Evolutionary conservation across 768 basidiomycete species (phyloP), one percentile per base, ranked within the genome.

Genomic region (Boletus rubroflammeus): DNA sequence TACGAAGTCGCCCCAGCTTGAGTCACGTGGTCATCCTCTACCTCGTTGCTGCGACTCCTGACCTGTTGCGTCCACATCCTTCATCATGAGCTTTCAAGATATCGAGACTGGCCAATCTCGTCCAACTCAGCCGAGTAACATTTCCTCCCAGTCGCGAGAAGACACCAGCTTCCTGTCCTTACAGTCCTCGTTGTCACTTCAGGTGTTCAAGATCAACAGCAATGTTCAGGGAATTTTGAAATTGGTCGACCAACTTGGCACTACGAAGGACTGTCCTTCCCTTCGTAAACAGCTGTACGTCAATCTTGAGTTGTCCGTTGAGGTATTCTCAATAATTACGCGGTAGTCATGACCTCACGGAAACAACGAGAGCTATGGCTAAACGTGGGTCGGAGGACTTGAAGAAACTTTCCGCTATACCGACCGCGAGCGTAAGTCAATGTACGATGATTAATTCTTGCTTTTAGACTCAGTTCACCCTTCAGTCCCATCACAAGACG

Each of bases 191-290:
- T 72, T 93, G 55, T 88, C 88, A 1, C 79, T 98, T 6, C 95
- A 98, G 70, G 92, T 96, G 54, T 98, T 98, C 86, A 98, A 98
- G 82, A 93, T 98, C 76, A 95, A 96, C 64, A 83, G 91, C 54
- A 99, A 99, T 72, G 93, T 98, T 3, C 92, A 96, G 65, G 96
- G 91, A 15, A 95, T 99, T 46, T 72, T 93, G 62, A 92, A 91
- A 72, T 80, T 94, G n/a, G 92, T 98, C n/a, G 94, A 98, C 66
- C 90, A 95, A 70, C 81, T 99, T 1, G 96, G 96, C 5, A 92
- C 88, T 0, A 75, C 75, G 31, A 84, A 84, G 64, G 95, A 98
- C 69, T 91, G 87, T 17, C 82, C 86, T 1, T 70, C 76, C 3
- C 73, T 98, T 50, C 79, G 96, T 62, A 93, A 89, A 71, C 88